Evolutionary conservation across 179 eudicot species (phyloP), one percentile per base, ranked within the genome.

Genomic region (Beta lomatogona): DNA sequence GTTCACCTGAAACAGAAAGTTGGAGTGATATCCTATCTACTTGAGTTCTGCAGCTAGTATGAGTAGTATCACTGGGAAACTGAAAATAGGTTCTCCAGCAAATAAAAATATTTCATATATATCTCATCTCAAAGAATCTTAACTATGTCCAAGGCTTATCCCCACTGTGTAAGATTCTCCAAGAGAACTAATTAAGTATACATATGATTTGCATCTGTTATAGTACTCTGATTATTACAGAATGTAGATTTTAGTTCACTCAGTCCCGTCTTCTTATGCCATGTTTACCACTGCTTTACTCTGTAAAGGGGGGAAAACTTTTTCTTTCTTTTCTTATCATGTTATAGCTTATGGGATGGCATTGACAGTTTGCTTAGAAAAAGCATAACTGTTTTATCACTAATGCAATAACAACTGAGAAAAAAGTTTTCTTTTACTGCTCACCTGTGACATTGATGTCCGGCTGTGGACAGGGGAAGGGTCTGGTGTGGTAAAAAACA

Each of bases 391-490:
- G 16, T 55, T 13, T 19, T 22, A 19, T 79, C 4, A 12, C 18
- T 18, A 14, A 53, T 22, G 60, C 45, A 5, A 73, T 25, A 13
- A 53, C n/a, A 50, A 73, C 6, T 54, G 64, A 55, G 25, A 73
- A 73, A 16, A 16, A 22, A 36, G 41, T 36, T 36, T 22, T 59
- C 76, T 7, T 12, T 66, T 46, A 22, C 1, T 25, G 72, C 86
- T 81, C 59, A 86, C 89, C 89, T 84, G 87, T 79, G 83, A 80
- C 52, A 77, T 44, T 53, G 84, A 82, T 79, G 81, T 31, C 73
- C 79, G 79, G 74, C 87, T 82, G 77, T 72, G 79, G 79, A 21
- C 61, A 77, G 83, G 58, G 55, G 85, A 79, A 44, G 73, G 61
- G 61, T 79, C 59, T 55, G 79, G 63, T n/a, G 66, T 45, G 80